Conservation (phyloP, 306 rosid genomes). For the Citrullus colocynthis region DNA sequence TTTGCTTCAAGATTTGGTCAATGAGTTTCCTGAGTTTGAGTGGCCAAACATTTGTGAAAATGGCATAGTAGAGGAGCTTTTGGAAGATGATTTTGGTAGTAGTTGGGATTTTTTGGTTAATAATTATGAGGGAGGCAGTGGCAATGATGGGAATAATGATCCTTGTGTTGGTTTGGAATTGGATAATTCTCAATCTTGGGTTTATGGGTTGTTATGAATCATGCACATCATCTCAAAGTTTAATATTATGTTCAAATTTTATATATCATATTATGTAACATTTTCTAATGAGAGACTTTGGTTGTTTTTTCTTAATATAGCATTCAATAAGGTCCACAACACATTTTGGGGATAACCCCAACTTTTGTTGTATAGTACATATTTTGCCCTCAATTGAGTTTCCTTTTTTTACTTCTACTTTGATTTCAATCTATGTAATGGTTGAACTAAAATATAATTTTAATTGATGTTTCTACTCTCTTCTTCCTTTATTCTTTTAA, state of each 20-base stretch:
- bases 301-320: neutral
- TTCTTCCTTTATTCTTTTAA: too few species aligned
- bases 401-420: neutral
- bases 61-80: neutral
- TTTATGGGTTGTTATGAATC: neutral
- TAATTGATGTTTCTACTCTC: too few species aligned
- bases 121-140: neutral
- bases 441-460: too few species aligned
- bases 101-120: neutral
- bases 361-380: neutral
- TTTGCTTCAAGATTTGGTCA: neutral
- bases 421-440: too few species aligned
- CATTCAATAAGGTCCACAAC: neutral
- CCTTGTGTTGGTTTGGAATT: neutral
- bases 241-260: neutral
- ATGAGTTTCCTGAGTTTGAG: slow-evolving; percentile 7
- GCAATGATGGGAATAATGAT: neutral
- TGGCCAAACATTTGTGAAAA: neutral
- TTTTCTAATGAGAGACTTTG: neutral
- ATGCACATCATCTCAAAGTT: neutral
- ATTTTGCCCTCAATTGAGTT: neutral
- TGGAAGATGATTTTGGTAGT: neutral
- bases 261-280: neutral
- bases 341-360: neutral
- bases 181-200: neutral